Evolutionary conservation across 176 grass and related monocot genomes (phyloP), one percentile per base, ranked within the genome.

Genomic region (Zea luxurians): DNA sequence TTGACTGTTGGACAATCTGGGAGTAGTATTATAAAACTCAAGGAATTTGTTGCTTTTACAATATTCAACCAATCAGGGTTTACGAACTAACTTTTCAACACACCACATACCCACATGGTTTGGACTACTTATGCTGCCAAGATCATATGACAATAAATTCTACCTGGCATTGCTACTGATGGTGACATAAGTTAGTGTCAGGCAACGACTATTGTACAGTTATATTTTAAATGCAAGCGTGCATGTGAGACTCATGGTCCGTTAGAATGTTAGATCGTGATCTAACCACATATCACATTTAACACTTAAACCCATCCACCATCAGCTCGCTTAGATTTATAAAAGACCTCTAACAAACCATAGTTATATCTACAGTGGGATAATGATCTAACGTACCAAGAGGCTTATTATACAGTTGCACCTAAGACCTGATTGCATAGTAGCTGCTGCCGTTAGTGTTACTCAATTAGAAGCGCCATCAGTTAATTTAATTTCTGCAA

Each of bases 101-200:
- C 16, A 65, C 3, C 38, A 10, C 21, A 40, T 63, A 27, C 20
- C 27, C 46, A 11, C 66, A 82, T 20, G 17, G 69, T 62, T 53
- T 63, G 37, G 15, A 76, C 37, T 76, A 85, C 57, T 70, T 71
- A 68, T 78, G 38, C 20, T 73, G 68, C 70, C 13, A 16, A 37
- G 45, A 74, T 48, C 34, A 49, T 18, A 58, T 0, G 34, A 61
- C 40, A 74, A 8, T 38, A 61, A 79, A 49, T 27, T 74, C 18
- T 62, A 49, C 4, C 13, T 78, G 38, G n/a, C 62, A 37, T 16
- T 45, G 40, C 6, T 83, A 83, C 5, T 75, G 66, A 6, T 40
- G 8, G 48, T 64, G 45, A 63, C 9, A 64, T 2, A 73, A 68
- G 5, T 37, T 20, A 71, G 15, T 64, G 55, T 49, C 59, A 18